These are phyloP conservation scores for Metschnikowia peoriensis DNA, from an alignment of 805 yeast genomes.

Conservation along the genomic window DNA sequence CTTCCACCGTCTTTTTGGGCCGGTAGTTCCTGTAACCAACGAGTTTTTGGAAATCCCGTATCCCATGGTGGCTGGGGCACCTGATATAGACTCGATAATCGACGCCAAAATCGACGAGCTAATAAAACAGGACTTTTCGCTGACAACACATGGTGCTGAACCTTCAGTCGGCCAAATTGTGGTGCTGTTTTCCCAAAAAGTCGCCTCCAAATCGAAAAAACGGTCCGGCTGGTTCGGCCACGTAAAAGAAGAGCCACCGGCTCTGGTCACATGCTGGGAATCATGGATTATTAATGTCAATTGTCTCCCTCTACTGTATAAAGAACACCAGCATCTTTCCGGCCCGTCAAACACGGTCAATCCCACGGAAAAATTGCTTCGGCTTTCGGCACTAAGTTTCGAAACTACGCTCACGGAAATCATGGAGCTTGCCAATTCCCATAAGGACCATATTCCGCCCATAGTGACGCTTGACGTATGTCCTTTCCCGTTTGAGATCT, in stretches of 20 bases:
- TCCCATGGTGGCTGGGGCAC: conserved; percentile 46
- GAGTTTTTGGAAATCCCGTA: conserved; percentile 61
- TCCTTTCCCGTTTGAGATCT: conserved; percentile 57
- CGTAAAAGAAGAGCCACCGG: conserved; percentile 24
- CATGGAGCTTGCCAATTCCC: conserved; percentile 50
- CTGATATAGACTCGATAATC: conserved; percentile 48
- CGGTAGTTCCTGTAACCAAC: conserved; percentile 52
- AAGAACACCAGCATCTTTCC: conserved; percentile 8
- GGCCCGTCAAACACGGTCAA: conserved; percentile 8
- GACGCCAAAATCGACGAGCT: conserved; percentile 35
- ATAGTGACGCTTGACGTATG: conserved; percentile 62
- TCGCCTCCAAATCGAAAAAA: conserved; percentile 36
- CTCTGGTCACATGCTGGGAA: conserved; percentile 61
- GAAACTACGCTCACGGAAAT: conserved; percentile 44
- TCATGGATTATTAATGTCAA: conserved; percentile 59
- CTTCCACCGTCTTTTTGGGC: conserved; percentile 68
- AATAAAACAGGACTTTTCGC: conserved; percentile 27
- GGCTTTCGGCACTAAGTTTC: conserved; percentile 36
- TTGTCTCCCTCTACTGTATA: conserved; percentile 32
- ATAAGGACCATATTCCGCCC: conserved; percentile 72
- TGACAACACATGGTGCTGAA: conserved; percentile 17
- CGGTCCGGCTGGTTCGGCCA: conserved; percentile 57
- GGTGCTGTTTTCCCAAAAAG: conserved; percentile 40
- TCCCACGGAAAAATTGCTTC: conserved; percentile 25
- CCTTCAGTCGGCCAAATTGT: conserved; percentile 31